Percentiles rank a stretch among this genome's conserved stretches.
Conservation (phyloP, 1,284 basidiomycete species). For the Tremellales sp. region DNA sequence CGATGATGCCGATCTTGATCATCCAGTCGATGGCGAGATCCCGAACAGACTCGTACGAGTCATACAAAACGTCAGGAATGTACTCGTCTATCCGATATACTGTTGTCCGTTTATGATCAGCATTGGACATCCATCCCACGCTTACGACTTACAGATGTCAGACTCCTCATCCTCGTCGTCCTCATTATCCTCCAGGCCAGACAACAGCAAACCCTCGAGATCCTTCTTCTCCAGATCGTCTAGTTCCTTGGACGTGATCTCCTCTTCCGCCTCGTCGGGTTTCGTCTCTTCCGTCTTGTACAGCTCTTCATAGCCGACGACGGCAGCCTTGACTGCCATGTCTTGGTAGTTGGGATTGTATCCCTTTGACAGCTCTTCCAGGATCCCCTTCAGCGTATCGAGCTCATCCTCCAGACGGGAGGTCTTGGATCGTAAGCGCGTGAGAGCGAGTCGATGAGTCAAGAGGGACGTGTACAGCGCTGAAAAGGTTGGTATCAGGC, state of each 20-base stretch:
- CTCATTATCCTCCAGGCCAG: constrained; percentile 58
- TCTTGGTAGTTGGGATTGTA: constrained; percentile 98
- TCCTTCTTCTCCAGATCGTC: constrained; percentile 66
- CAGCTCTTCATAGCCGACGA: constrained; percentile 84
- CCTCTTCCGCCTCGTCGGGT: constrained; percentile 31
- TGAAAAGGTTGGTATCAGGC: constrained; percentile 38
- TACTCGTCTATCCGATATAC: constrained; percentile 81
- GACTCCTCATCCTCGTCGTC: constrained; percentile 26
- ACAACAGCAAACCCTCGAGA: constrained; percentile 66
- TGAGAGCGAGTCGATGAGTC: constrained; percentile 69
- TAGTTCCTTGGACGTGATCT: constrained; percentile 55
- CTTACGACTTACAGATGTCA: constrained; percentile 18
- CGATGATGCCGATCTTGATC: constrained; percentile 62
- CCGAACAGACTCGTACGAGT: constrained; percentile 69
- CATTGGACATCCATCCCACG: background rate
- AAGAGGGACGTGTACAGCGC: constrained; percentile 75
- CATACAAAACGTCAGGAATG: constrained; percentile 75
- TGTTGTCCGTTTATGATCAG: constrained; percentile 41
- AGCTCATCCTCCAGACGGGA: constrained; percentile 69
- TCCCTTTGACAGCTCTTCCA: constrained; percentile 71
- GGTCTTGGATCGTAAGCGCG: constrained; percentile 68
- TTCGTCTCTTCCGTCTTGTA: constrained; percentile 38
- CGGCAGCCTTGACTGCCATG: constrained; percentile 96
- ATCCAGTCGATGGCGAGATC: constrained; percentile 64
- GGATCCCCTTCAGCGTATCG: constrained; percentile 73